Conservation (phyloP, 2,329 filamentous ascomycete genomes). For the Venturia oleaginea region DNA sequence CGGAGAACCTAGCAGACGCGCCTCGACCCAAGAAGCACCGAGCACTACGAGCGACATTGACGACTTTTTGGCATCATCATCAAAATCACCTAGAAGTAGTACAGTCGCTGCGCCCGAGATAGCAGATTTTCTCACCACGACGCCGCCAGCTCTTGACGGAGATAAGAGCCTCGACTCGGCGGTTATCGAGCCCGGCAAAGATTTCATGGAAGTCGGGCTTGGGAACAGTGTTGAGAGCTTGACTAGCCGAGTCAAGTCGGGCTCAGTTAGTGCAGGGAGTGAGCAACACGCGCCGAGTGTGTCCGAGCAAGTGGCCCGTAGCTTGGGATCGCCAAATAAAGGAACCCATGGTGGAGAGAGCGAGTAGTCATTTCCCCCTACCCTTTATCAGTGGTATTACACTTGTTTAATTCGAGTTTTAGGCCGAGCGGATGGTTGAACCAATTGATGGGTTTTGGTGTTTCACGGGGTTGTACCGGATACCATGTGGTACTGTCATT, state of each 20-base stretch:
- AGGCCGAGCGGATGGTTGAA: neutral
- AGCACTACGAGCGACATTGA: neutral
- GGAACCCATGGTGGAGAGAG: neutral
- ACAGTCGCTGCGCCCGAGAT: conserved; percentile 29
- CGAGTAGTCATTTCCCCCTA: neutral
- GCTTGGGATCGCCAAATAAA: conserved; percentile 1
- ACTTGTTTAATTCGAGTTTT: neutral
- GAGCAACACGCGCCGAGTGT: neutral
- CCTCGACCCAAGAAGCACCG: neutral
- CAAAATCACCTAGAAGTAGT: conserved; percentile 17
- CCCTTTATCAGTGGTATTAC: neutral
- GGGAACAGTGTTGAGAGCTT: neutral
- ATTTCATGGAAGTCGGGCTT: conserved; percentile 1
- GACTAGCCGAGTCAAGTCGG: neutral
- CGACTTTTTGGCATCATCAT: conserved; percentile 4
- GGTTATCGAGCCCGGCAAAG: neutral
- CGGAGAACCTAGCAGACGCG: neutral
- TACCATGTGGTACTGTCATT: neutral
- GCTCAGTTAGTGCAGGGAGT: neutral
- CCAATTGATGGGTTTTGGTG: neutral
- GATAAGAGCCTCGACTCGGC: conserved; percentile 19
- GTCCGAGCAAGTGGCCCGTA: conserved; percentile 5
- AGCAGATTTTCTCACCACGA: conserved; percentile 26
- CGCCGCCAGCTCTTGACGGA: conserved; percentile 23
- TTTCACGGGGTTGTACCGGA: neutral